Evolutionary conservation across 176 grass and related monocot species (phyloP), one percentile per base, ranked within the genome.

Genomic region (Bothriochloa decipiens): DNA sequence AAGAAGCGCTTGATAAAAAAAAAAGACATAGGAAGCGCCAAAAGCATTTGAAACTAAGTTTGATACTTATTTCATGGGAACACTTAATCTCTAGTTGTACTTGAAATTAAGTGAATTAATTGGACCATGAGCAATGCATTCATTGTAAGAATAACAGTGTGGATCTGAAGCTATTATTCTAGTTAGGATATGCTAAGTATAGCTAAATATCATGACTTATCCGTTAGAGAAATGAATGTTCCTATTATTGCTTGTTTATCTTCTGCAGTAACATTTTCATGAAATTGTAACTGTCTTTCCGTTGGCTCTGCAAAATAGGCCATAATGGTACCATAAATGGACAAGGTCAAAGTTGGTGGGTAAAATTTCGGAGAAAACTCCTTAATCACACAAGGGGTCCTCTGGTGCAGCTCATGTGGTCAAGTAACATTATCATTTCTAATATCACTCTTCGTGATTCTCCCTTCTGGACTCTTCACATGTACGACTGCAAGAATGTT

Each of bases 401-500:
- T 82, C 88, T 97, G 79, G 84, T 97, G 72, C 90, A 97, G 62
- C 89, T 97, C 47, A 93, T 97, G 92, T 82, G 84, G 63, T 97
- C 92, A 64, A 87, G 65, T 73, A 84, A 90, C 68, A 91, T 97
- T 62, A 74, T 86, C 68, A 97, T 97, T 69, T 97, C 92, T 10
- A 91, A 93, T 83, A 90, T 97, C 78, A 95, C 95, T 39, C 46
- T 97, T 32, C 78, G 85, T 6, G 76, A 97, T 83, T 93, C 95
- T 89, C 95, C 95, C 68, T 97, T 97, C 75, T 97, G 95, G 95
- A 97, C 90, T 33, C 88, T 97, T 86, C 95, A 97, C 91, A 72
- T 63, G 20, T 97, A 91, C 12, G 92, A 95, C 84, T 95, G 95
- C 89, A 93, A 91, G 81, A 86, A 97, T 84, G 58, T 97, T 55